These are phyloP conservation scores for Colletotrichum tabaci DNA, from an alignment of 2,329 filamentous ascomycete species.

Conservation along the genomic window DNA sequence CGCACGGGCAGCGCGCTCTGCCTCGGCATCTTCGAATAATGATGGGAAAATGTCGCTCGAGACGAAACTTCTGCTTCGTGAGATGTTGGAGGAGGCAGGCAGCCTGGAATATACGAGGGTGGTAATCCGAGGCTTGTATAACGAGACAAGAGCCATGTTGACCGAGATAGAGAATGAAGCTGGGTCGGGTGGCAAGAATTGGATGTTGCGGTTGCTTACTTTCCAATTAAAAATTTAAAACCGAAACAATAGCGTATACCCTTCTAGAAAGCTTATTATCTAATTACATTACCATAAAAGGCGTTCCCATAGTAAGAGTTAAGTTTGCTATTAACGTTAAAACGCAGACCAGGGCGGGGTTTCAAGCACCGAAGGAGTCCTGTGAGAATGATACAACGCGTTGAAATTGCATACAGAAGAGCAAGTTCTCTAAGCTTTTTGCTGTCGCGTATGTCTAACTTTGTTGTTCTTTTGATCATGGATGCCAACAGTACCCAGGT, in stretches of 20 bases:
- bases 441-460: no score
- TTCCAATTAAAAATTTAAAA: constrained; percentile 22
- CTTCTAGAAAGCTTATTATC: no score
- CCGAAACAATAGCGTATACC: not conserved
- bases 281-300: no score
- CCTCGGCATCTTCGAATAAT: not conserved
- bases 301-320: no score
- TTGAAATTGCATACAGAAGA: no score
- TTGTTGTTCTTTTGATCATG: no score
- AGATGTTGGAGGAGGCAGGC: not conserved
- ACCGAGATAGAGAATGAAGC: constrained; percentile 12
- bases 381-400: no score
- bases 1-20: constrained; percentile 3
- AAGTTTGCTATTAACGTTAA: no score
- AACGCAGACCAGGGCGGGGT: no score
- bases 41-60: not conserved
- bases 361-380: no score
- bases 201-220: constrained; percentile 18
- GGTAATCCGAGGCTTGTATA: not conserved
- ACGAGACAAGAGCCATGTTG: constrained; percentile 13
- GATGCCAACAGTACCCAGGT: no score
- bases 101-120: not conserved
- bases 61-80: not conserved
- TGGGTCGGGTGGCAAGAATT: constrained; percentile 16
- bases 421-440: no score